A percentile compares a stretch with the other conserved stretches of the same genome.
Conservation (phyloP, 2,329 filamentous ascomycete genomes). For the Aspergillus ochraceoroseus region DNA sequence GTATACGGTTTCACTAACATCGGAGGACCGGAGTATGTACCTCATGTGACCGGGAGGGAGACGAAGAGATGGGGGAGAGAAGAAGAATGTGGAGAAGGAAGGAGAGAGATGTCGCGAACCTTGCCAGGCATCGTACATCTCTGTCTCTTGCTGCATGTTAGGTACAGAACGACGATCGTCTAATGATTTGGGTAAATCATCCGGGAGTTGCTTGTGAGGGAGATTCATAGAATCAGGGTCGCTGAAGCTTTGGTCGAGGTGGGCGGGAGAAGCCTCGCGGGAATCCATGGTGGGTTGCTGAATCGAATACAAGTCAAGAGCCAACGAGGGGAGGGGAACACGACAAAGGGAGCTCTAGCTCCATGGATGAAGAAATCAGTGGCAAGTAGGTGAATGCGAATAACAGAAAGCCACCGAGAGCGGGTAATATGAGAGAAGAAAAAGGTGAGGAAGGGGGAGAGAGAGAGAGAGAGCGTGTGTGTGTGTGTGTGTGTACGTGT, state of each 20-base stretch:
- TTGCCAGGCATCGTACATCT: conserved; percentile 99
- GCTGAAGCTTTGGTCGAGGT: conserved; percentile 20
- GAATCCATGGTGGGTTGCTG: conserved; percentile 33
- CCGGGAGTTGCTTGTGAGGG: conserved; percentile 54
- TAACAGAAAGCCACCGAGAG: neutral
- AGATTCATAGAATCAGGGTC: conserved; percentile 20
- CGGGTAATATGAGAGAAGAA: neutral
- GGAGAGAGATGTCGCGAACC: conserved; percentile 50
- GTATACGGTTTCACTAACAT: neutral
- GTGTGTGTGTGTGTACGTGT: too few relatives aligned
- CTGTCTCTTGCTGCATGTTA: conserved; percentile 72
- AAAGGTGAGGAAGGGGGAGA: neutral
- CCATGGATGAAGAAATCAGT: conserved; percentile 18
- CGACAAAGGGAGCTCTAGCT: conserved; percentile 17
- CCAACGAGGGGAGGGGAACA: conserved; percentile 15
- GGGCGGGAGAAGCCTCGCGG: conserved; percentile 30
- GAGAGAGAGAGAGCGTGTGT: neutral
- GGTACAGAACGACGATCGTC: conserved; percentile 74
- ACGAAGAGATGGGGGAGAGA: conserved; percentile 3
- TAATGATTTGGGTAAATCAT: conserved; percentile 83
- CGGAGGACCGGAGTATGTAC: too few relatives aligned
- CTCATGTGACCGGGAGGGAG: too few relatives aligned
- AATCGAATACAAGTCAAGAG: conserved; percentile 13
- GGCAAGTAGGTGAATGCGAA: neutral
- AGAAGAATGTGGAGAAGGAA: neutral